These are phyloP conservation scores for Phytophthora tentaculata DNA, from an alignment of 352 stramenopile species.

Conservation along the genomic window DNA sequence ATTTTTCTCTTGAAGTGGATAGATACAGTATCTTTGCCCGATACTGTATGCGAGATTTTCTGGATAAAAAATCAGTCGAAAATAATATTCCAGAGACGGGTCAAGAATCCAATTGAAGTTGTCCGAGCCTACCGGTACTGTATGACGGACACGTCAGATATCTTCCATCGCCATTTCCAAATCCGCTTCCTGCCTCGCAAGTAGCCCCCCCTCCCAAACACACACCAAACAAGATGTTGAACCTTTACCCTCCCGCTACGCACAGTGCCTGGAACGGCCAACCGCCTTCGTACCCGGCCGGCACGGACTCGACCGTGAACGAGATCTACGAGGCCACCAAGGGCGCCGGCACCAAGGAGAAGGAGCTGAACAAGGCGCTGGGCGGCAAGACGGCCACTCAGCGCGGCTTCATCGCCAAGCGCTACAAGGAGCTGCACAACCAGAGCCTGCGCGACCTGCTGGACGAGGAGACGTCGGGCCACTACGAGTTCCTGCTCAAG, in stretches of 20 bases:
- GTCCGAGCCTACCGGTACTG: not conserved
- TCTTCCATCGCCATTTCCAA: constrained; percentile 20
- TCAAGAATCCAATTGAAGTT: constrained; percentile 11
- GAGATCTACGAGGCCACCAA: constrained; percentile 74
- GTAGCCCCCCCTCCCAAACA: not conserved
- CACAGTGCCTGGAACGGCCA: constrained; percentile 71
- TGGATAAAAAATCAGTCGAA: constrained; percentile 17
- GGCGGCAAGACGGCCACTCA: constrained; percentile 66
- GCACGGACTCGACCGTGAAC: constrained; percentile 63
- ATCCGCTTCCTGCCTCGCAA: constrained; percentile 29
- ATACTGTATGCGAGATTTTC: too few relatives aligned
- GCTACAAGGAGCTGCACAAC: constrained; percentile 79
- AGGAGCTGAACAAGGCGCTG: constrained; percentile 60
- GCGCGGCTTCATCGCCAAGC: constrained; percentile 67
- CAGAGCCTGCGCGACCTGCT: constrained; percentile 64
- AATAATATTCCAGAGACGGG: not conserved
- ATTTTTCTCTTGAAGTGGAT: too few relatives aligned
- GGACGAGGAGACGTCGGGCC: constrained; percentile 61
- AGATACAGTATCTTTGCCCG: too few relatives aligned
- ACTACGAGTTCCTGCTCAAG: constrained; percentile 74
- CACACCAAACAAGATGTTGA: constrained; percentile 77
- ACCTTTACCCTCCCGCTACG: constrained; percentile 78
- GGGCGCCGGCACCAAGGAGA: constrained; percentile 73
- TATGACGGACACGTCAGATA: not conserved
- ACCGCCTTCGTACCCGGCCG: constrained; percentile 43